Conservation (phyloP, 2,329 filamentous ascomycete genomes). For the Cercospora sp. region DNA sequence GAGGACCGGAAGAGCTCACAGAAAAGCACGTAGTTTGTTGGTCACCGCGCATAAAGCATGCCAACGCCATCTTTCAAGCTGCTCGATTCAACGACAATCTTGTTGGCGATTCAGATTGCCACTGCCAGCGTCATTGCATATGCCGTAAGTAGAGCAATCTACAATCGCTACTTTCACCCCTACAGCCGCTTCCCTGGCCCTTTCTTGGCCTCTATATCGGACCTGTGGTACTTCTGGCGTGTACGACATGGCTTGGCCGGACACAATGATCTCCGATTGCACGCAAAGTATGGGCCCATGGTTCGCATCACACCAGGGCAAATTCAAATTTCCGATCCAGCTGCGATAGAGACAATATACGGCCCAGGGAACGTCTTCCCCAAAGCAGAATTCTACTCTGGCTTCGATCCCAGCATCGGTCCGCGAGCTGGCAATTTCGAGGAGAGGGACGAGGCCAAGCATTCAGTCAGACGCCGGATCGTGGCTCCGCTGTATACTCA, state of each 20-base stretch:
- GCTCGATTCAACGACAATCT: background rate
- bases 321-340: slow-evolving; percentile 46
- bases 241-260: slow-evolving; percentile 5
- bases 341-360: slow-evolving; percentile 48
- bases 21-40: background rate
- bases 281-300: slow-evolving; percentile 45
- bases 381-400: slow-evolving; percentile 25
- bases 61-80: background rate
- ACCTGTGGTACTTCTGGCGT: slow-evolving; percentile 17
- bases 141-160: slow-evolving; percentile 29
- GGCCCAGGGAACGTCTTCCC: slow-evolving; percentile 27
- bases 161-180: slow-evolving; percentile 48
- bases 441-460: slow-evolving; percentile 11
- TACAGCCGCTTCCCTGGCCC: slow-evolving; percentile 47
- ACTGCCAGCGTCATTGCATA: background rate
- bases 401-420: slow-evolving; percentile 11
- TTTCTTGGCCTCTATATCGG: slow-evolving; percentile 26
- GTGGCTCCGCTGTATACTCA: slow-evolving; percentile 18
- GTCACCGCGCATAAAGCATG: background rate
- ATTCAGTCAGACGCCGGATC: slow-evolving; percentile 6
- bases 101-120: background rate
- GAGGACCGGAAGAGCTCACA: background rate
- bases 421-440: slow-evolving; percentile 14
- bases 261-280: slow-evolving; percentile 30
- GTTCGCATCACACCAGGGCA: slow-evolving; percentile 52